Conservation (phyloP, 495 filamentous ascomycete genomes). For the Hypoxylon perforatum region DNA sequence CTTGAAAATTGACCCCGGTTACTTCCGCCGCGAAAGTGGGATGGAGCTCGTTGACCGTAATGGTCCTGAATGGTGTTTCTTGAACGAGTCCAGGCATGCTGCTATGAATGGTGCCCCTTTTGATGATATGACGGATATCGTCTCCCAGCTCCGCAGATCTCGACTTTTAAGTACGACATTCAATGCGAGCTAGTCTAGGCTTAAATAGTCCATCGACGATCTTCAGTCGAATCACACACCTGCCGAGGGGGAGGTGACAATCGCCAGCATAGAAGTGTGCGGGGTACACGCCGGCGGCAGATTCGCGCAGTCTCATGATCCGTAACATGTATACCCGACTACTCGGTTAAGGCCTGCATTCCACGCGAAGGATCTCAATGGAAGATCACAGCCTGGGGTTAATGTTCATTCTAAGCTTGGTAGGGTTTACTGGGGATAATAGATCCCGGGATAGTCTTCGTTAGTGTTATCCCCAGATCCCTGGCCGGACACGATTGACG, state of each 20-base stretch:
- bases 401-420: not conserved
- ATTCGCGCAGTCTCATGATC: conserved; percentile 35
- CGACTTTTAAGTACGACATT: not conserved
- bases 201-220: conserved; percentile 20
- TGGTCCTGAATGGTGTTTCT: conserved; percentile 47
- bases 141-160: not conserved
- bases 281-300: conserved; percentile 38
- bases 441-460: too few relatives aligned
- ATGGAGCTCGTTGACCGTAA: conserved; percentile 58
- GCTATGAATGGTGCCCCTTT: not conserved
- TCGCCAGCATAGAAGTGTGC: conserved; percentile 34
- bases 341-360: not conserved
- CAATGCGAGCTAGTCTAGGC: not conserved
- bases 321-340: conserved; percentile 14
- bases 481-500: too few relatives aligned
- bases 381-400: conserved; percentile 7
- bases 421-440: too few relatives aligned
- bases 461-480: too few relatives aligned
- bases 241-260: conserved; percentile 36
- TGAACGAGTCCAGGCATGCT: conserved; percentile 44
- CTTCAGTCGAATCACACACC: conserved; percentile 34
- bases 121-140: not conserved
- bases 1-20: conserved; percentile 61
- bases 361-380: conserved; percentile 4
- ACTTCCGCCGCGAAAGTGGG: conserved; percentile 67